Base-by-base conservation (phyloP, 2,329 filamentous ascomycete species). In the Chrysosporium queenslandicum region DNA sequence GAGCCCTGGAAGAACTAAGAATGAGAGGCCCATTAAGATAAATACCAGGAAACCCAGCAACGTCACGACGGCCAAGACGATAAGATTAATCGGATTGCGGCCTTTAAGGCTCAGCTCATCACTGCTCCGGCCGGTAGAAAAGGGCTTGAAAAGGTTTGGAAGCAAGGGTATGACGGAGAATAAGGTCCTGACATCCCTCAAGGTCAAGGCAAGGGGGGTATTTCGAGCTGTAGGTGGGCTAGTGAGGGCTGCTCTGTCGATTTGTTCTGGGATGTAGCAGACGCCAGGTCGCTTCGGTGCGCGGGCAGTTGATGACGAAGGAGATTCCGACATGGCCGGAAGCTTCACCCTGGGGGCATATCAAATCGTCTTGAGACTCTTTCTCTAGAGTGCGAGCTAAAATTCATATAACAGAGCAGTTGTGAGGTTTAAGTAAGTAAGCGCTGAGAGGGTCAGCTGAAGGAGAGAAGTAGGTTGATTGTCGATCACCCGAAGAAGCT, bases 231-330 rank as follows among this genome's bases (percentile, higher is more conserved):
- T 53, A 1, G 55, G 57, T n/a, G 53, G 45, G 14, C 51, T 53
- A 12, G 57, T 53, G 21, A 47, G 34, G 11, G 37, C 46, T 18
- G 45, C 47, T 27, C 47, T 45, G 46, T 55, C 55, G 43, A 54
- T n/a, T 36, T 55, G 57, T 20, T 54, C 50, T 14, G 57, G 57
- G 21, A 58, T 56, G 27, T 50, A 50, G 23, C 45, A 43, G 29
- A 53, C 50, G n/a, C 37, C 11, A 12, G 25, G 39, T 40, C 29
- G 43, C 21, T 20, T 27, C 12, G 30, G 29, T 9, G 16, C 25
- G 9, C 23, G 4, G 16, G 14, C 23, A 30, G 12, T 8, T 20
- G 46, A 27, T 12, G 20, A 6, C n/a, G 34, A 20, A 8, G 9
- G 21, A 14, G 36, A 21, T 11, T 20, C 25, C 21, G 45, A 37